phyloP scores from a whole-genome alignment of 148 eudicot genomes.

The Silene latifolia region DNA sequence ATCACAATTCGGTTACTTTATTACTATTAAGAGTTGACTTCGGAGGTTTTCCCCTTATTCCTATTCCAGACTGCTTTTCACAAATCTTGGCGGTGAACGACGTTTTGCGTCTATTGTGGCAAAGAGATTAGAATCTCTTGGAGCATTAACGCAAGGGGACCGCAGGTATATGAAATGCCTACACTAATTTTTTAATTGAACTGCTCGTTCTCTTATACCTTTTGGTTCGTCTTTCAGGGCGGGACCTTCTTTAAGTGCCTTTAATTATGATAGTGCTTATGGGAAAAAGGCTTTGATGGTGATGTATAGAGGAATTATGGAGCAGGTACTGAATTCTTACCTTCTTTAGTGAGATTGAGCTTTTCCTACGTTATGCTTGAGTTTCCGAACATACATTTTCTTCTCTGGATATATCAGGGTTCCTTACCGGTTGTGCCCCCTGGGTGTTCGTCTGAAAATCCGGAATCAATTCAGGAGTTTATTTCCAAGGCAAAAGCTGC shows the following conservation, averaged over 20 bases:
- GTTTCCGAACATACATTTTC: constrained; percentile 1
- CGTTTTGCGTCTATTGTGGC: constrained; percentile 98
- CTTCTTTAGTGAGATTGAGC: neutral
- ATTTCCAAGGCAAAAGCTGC: constrained; percentile 84
- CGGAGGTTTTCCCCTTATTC: constrained; percentile 8
- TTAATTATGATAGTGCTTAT: constrained; percentile 83
- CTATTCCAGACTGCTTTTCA: constrained; percentile 69
- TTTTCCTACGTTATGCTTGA: neutral
- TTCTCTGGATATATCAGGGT: constrained; percentile 46
- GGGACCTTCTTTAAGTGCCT: constrained; percentile 81
- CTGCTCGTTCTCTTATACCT: constrained; percentile 8
- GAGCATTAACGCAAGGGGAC: constrained; percentile 96
- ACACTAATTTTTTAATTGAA: neutral
- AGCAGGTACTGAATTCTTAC: constrained; percentile 48
- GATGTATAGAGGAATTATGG: constrained; percentile 81
- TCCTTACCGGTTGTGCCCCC: constrained; percentile 84
- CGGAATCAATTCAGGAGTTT: constrained; percentile 72
- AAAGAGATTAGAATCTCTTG: constrained; percentile 91
- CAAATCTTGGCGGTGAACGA: constrained; percentile 95
- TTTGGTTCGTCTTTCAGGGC: constrained; percentile 58
- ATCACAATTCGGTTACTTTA: neutral
- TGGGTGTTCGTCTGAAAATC: constrained; percentile 79
- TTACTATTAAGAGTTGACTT: neutral
- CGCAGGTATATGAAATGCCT: constrained; percentile 53
- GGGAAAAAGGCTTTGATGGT: constrained; percentile 78